Conservation (phyloP, 1,284 basidiomycete genomes). For the Ceratobasidium sp. region DNA sequence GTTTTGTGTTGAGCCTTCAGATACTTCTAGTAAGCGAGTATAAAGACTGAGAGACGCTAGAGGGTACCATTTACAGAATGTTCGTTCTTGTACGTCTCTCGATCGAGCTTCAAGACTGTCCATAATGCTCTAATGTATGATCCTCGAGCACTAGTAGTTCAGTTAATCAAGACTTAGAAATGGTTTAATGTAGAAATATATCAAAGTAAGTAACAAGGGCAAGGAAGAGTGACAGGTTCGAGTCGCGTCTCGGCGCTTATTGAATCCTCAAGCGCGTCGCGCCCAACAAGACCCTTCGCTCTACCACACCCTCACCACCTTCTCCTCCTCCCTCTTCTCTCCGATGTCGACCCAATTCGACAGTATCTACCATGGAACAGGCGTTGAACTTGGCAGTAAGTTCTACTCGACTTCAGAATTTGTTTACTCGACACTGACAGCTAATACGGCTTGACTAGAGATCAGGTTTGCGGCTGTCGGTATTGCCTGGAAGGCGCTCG, state of each 20-base stretch:
- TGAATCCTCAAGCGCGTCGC: constrained; percentile 29
- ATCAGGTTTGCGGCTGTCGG: constrained; percentile 88
- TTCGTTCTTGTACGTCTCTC: constrained; percentile 74
- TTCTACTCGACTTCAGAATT: constrained; percentile 45
- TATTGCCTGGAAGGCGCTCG: constrained; percentile 83
- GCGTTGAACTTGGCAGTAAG: constrained; percentile 82
- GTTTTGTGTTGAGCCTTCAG: constrained; percentile 91
- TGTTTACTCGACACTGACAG: background rate
- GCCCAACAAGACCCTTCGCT: constrained; percentile 11
- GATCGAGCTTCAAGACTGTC: constrained; percentile 71
- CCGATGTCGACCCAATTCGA: constrained; percentile 74
- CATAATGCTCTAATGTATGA: constrained; percentile 49
- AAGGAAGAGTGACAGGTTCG: background rate
- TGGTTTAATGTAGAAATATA: too few species aligned
- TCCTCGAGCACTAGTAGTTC: background rate
- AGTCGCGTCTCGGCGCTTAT: constrained; percentile 29
- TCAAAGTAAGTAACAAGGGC: too few species aligned
- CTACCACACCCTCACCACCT: constrained; percentile 6
- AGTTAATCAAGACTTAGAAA: too few species aligned
- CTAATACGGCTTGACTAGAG: constrained; percentile 61
- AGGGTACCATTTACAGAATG: constrained; percentile 92
- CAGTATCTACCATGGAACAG: constrained; percentile 79
- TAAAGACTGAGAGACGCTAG: constrained; percentile 37
- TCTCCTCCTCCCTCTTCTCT: background rate
- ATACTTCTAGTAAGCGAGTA: background rate